Base-by-base conservation (phyloP, 2,329 filamentous ascomycete species). In the Fusarium poae region DNA sequence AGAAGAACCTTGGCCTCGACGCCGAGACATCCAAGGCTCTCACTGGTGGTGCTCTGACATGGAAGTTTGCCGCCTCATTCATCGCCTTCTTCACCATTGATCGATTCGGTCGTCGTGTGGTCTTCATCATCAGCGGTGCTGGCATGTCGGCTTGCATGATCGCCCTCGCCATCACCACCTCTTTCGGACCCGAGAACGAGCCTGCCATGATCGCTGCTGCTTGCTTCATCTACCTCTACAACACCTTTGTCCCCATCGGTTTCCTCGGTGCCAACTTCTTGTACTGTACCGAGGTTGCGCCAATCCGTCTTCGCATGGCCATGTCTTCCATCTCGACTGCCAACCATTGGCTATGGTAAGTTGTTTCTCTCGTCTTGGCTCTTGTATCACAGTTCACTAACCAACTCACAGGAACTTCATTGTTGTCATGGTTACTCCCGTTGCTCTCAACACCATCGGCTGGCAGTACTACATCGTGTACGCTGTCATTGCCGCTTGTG, bases 241-340 rank as follows among this genome's bases (percentile, higher is more conserved):
- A 91, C 74, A 86, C 87, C 3, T 88, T 87, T 65, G 91, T 91
- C 66, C 89, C 88, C 5, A 88, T 88, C 0, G 88, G 87, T 9
- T 89, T 87, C 83, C 76, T 90, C 1, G 88, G 88, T 5, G 81
- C 89, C 39, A 88, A 88, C 12, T 90, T 88, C 85, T 73, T 87
- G 71, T 85, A 84, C 68, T 82, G 85, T 5, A 85, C 86, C 25
- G 83, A 86, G 58, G 81, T 87, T 44, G 85, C 86, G 65, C 82
- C 82, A 1, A 77, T 84, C 21, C 78, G 80, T 51, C 83, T 80
- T 2, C 76, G 82, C 35, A 80, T 80, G 16, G 81, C 82, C 68
- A 82, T 82, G 48, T 80, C 81, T 16, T 83, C 83, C 25, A 80
- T 91, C 10, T 87, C 87, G 0, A 90, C 88, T 1, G 74, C 72